Evolutionary conservation across 345 rosid species (phyloP), one percentile per base, ranked within the genome.

Genomic region (Balakata baccata): DNA sequence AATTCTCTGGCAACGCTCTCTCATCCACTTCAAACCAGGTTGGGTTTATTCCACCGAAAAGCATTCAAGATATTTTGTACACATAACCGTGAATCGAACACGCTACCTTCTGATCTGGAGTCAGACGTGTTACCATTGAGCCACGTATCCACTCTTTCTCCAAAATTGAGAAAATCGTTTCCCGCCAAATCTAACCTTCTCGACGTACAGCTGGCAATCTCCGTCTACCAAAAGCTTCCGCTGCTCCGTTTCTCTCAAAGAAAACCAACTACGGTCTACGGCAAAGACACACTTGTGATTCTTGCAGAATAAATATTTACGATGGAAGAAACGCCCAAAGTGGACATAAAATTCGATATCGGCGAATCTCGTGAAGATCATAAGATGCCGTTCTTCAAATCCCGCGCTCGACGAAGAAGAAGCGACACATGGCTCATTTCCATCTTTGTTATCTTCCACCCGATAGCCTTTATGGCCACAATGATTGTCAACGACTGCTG

Each of bases 81-180:
- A 90, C 87, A 89, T n/a, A n/a, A n/a, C 89, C 97, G 89, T 88
- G 89, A 88, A 90, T 90, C 93, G 90, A 93, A 85, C 93, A 87
- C 89, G 93, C 95, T 88, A 93, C 93, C 98, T 93, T 93, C 93
- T 89, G 95, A 91, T 88, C 92, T 87, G 95, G 98, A 88, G 95
- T 88, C 95, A 88, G 95, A 89, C 93, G 93, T 91, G 92, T 97
- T 89, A 91, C 95, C 98, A 88, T 93, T 93, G 97, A 91, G 95
- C 95, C 97, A 89, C 92, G 86, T 90, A 88, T 89, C 96, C 96
- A 62, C 13, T 0, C n/a, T n/a, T n/a, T n/a, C n/a, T n/a, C n/a
- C n/a, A n/a, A 34, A 12, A 5, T n/a, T n/a, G n/a, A n/a, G 3
- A 14, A 11, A 61, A 25, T 11, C 4, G 13, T 13, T 64, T 73